Conservation (phyloP, 2,329 filamentous ascomycete species). For the Fusarium sp. region DNA sequence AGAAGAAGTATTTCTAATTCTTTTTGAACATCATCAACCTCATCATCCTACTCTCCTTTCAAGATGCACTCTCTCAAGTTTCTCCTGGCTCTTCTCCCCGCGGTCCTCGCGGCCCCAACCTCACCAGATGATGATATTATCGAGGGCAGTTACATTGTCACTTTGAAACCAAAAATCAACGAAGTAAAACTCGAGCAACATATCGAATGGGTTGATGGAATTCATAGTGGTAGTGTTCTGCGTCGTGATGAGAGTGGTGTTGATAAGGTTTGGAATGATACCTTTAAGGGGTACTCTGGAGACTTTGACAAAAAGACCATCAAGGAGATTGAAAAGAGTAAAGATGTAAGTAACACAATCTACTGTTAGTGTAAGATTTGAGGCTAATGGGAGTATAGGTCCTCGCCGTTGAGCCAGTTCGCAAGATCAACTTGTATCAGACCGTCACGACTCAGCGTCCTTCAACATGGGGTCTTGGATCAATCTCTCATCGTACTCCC, state of each 20-base stretch:
- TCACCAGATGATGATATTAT: constrained; percentile 38
- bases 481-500: constrained; percentile 55
- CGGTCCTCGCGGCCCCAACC: constrained; percentile 20
- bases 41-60: background rate
- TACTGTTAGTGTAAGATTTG: background rate
- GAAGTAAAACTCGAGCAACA: constrained; percentile 50
- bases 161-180: constrained; percentile 52
- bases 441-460: constrained; percentile 47
- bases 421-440: constrained; percentile 44
- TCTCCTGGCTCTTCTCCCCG: constrained; percentile 33
- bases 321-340: constrained; percentile 52
- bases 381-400: constrained; percentile 42
- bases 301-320: constrained; percentile 56
- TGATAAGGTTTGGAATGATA: constrained; percentile 48
- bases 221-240: constrained; percentile 48
- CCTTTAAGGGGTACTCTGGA: constrained; percentile 56
- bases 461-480: constrained; percentile 58
- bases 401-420: constrained; percentile 48
- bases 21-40: background rate
- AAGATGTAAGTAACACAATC: constrained; percentile 49
- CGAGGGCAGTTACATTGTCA: constrained; percentile 59
- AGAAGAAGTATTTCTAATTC: background rate
- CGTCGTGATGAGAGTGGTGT: constrained; percentile 50
- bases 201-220: constrained; percentile 46
- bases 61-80: constrained; percentile 37